Evolutionary conservation across 1,139 yeast genomes (phyloP).

Genomic region (Taphrina communis): DNA sequence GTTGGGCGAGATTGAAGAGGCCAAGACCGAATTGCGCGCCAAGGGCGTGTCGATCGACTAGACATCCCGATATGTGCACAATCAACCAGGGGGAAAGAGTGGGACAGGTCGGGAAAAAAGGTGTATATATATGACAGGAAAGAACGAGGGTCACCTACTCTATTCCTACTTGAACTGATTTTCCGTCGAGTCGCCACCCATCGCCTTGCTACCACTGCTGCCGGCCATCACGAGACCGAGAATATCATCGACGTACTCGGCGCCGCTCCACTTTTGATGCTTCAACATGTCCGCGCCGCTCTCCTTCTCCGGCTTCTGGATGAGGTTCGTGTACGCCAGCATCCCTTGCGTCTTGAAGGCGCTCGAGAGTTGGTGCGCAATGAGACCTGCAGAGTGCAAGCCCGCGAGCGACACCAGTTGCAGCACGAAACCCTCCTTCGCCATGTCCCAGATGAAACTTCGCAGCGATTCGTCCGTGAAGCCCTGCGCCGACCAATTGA

Average conservation of each 20-base stretch:
- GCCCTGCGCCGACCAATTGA: constrained; percentile 66
- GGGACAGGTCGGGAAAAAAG: too few relatives aligned
- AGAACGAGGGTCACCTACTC: too few relatives aligned
- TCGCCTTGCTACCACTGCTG: constrained; percentile 36
- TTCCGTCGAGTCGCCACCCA: constrained; percentile 39
- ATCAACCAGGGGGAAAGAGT: not conserved
- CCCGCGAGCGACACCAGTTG: constrained; percentile 65
- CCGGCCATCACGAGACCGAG: constrained; percentile 58
- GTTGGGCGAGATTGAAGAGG: constrained; percentile 51
- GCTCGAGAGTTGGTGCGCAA: constrained; percentile 50
- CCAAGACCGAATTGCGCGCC: constrained; percentile 28
- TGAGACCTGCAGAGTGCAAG: constrained; percentile 59
- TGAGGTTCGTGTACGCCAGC: constrained; percentile 62
- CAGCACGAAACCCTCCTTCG: constrained; percentile 61
- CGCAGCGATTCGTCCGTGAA: constrained; percentile 57
- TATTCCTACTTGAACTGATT: constrained; percentile 26
- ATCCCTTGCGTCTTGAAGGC: constrained; percentile 56
- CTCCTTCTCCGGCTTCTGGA: constrained; percentile 58
- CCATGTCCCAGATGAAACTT: constrained; percentile 62
- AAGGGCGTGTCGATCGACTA: constrained; percentile 34
- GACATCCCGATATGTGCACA: not conserved
- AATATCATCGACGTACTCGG: constrained; percentile 59
- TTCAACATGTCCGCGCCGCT: constrained; percentile 61
- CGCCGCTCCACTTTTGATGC: constrained; percentile 68
- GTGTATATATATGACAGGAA: not conserved